Base-by-base conservation (phyloP, 2,329 filamentous ascomycete species). In the Uncinocarpus reesii region DNA sequence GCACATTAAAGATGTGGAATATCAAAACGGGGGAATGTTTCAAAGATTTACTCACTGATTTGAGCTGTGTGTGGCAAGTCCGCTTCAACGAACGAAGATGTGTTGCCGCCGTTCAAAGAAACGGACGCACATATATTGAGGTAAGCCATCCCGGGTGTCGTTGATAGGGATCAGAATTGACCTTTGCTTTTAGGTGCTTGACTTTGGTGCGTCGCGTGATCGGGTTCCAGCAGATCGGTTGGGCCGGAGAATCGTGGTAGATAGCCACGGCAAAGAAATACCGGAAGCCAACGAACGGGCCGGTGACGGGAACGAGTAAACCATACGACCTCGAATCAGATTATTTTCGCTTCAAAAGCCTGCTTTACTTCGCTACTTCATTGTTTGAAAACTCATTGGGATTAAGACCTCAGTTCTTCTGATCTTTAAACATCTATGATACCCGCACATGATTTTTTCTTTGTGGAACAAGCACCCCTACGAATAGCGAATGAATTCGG, bases 1-100 rank as follows among this genome's bases (percentile, higher is more conserved):
- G 90, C 60, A 95, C 87, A 2, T 74, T 98, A 55, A 98, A 98
- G 73, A 93, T 98, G 86, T 98, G 92, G 92, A 87, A 98, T 61
- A 84, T 95, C 42, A 80, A 81, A 59, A 94, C 83, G 1, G 92
- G 92, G 42, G 85, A 95, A 59, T 95, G 88, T 63, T 81, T 95
- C 45, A 85, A 90, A 56, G 90, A 98, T 65, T 76, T 98, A 35
- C 74, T 98, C 60, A 95, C 87, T 11, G 89, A 95, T 60, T 75
- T 98, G 29, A 90, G 83, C 56, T 89, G 90, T n/a, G 92, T 98
- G 6, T 98, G 92, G 92, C 92, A 98, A 70, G 92, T 98, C 60
- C 92, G 92, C 60, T 98, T 98, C 69, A 89, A 98, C 60, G 87
- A 93, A 62, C 78, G 92, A 56, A 79, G 90, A 64, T 98, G 92